These are phyloP conservation scores for Xylariaceae sp. DNA, from an alignment of 2,329 filamentous ascomycete genomes.

Conservation along the genomic window DNA sequence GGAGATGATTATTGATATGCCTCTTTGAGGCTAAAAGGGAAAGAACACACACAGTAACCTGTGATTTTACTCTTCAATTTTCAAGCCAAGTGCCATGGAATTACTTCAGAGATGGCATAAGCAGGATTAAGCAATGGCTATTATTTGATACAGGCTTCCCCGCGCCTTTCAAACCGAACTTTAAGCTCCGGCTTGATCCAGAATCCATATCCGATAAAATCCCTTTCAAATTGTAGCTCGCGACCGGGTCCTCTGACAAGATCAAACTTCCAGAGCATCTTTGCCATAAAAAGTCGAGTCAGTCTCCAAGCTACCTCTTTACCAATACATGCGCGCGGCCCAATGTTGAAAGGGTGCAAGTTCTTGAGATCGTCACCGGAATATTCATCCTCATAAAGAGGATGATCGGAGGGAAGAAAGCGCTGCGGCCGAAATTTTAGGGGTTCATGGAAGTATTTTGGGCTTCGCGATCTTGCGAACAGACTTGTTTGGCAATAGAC, in stretches of 20 bases:
- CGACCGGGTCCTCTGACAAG: background rate
- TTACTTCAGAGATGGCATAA: too few species aligned
- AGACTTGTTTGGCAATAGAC: constrained; percentile 1
- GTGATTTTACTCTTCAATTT: too few species aligned
- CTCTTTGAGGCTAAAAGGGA: too few species aligned
- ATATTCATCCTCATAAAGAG: constrained; percentile 3
- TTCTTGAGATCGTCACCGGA: constrained; percentile 1
- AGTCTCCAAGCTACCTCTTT: constrained; percentile 9
- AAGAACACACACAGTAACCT: too few species aligned
- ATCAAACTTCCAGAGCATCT: constrained; percentile 14
- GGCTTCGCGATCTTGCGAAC: background rate
- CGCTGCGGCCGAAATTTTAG: constrained; percentile 3
- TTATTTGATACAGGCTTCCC: too few species aligned
- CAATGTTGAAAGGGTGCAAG: constrained; percentile 1
- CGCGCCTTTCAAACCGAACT: too few species aligned
- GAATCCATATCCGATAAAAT: background rate
- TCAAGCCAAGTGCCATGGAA: too few species aligned
- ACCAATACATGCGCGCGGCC: constrained; percentile 1
- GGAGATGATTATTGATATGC: too few species aligned
- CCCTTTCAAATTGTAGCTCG: constrained; percentile 1
- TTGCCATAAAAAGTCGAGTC: constrained; percentile 7
- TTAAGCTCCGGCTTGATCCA: constrained; percentile 1
- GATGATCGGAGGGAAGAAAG: constrained; percentile 1
- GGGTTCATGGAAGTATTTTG: constrained; percentile 5
- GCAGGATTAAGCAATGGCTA: too few species aligned